Conservation (phyloP, 73 alveolate genomes). For the Paramecium sexaurelia region DNA sequence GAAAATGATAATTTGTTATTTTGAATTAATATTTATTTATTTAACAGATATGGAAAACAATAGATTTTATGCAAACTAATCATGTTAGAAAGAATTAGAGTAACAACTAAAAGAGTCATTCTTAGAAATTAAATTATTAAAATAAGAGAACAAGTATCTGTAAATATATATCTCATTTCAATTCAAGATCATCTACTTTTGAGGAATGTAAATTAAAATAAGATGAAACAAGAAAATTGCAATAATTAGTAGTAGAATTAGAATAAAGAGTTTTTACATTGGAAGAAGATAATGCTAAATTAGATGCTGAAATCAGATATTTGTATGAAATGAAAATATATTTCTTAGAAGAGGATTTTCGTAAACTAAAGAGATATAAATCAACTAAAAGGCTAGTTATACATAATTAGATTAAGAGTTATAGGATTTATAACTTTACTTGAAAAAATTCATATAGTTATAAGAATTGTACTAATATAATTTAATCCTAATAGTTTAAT, state of each 20-base stretch:
- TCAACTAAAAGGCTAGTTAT: background rate
- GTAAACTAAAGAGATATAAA: background rate
- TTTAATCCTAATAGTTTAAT: background rate
- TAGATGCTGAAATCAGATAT: background rate
- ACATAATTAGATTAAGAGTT: background rate
- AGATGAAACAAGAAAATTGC: background rate
- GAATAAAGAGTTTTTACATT: background rate
- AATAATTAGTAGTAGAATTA: background rate
- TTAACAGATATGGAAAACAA: constrained; percentile 36
- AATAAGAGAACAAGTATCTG: constrained; percentile 2
- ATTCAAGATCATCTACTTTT: background rate
- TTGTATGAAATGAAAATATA: background rate
- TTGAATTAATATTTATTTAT: constrained; percentile 22
- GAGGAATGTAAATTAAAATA: background rate
- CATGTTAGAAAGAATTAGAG: background rate
- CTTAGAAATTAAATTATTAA: background rate
- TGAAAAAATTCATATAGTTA: background rate
- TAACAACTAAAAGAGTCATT: background rate
- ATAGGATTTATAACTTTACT: background rate
- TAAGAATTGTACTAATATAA: background rate
- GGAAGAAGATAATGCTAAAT: constrained; percentile 2
- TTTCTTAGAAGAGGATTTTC: constrained; percentile 10
- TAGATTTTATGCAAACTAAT: background rate
- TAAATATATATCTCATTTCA: background rate
- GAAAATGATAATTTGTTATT: background rate